These are phyloP conservation scores for Nakataea oryzae DNA, from an alignment of 2,329 filamentous ascomycete species.

Conservation along the genomic window DNA sequence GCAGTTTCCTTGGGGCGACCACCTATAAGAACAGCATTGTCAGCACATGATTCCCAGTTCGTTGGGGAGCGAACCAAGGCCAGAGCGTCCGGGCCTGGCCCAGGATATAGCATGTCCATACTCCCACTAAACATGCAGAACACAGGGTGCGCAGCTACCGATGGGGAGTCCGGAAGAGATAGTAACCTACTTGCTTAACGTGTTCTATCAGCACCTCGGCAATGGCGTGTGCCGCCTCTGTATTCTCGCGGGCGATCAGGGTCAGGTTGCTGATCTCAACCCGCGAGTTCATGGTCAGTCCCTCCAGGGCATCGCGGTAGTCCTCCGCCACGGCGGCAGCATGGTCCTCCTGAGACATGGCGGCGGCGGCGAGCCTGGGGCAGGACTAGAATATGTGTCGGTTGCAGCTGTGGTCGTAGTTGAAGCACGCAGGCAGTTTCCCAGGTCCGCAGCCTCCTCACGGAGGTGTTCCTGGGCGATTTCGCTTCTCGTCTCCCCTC, in stretches of 20 bases:
- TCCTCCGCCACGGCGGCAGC: constrained; percentile 87
- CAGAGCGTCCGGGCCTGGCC: background rate
- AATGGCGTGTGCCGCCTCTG: constrained; percentile 88
- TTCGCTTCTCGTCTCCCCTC: background rate
- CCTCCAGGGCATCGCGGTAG: constrained; percentile 86
- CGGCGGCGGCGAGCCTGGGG: background rate
- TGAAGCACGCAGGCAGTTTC: background rate
- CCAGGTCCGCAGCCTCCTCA: background rate
- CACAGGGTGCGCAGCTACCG: background rate
- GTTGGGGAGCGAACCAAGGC: background rate
- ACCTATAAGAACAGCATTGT: constrained; percentile 42
- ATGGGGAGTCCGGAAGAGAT: too few species aligned
- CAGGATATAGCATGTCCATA: background rate
- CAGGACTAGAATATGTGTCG: background rate
- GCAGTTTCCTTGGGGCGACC: constrained; percentile 78
- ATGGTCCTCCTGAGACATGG: constrained; percentile 39
- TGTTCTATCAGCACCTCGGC: constrained; percentile 84
- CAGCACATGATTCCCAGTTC: background rate
- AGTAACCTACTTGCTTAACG: constrained; percentile 73
- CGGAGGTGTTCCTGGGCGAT: background rate
- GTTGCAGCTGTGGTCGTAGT: background rate
- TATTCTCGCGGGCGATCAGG: constrained; percentile 94
- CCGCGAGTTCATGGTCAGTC: constrained; percentile 81
- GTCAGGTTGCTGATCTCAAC: constrained; percentile 97
- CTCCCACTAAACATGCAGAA: background rate